Base-by-base conservation (phyloP, 176 grass and related monocot species). In the Alloteropsis semialata region DNA sequence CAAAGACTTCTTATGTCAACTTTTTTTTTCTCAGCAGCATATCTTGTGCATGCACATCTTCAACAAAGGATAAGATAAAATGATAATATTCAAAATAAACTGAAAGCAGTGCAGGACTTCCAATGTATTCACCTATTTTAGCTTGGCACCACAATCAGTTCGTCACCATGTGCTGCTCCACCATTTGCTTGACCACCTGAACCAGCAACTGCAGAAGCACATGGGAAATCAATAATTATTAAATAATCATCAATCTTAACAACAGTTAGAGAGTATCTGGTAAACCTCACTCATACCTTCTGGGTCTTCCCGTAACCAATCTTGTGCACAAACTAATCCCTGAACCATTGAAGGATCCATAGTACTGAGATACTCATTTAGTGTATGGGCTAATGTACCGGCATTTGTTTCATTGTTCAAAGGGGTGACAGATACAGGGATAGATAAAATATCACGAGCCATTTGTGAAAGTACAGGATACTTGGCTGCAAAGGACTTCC, bases 391-490 rank as follows among this genome's bases (percentile, higher is more conserved):
- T n/a, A n/a, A n/a, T n/a, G n/a, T n/a, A n/a, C n/a, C n/a, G n/a
- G n/a, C n/a, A n/a, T n/a, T n/a, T n/a, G n/a, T n/a, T 57, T 96
- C 96, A 81, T 73, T 91, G 64, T 94, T 91, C 60, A 96, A 79
- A 39, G 93, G 96, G 76, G 92, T 79, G 70, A 87, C 75, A 86
- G 93, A 99, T 74, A 99, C 85, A 73, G 96, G 96, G 73, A 96
- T 76, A 29, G 91, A 85, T 80, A 99, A 89, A 81, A 96, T 95
- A 88, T 99, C 96, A 43, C 80, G 87, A 44, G 93, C 93, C 93
- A 99, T 99, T 87, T 84, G 84, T 78, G 93, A 99, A 82, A 99
- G 92, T 27, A 91, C 82, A 79, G 93, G 96, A 88, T 99, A 99
- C 89, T 99, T 99, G 63, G 96, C 93, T 21, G 96, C 93, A 81